Evolutionary conservation across 495 filamentous ascomycete species (phyloP).

Genomic region (Immersiella caudata): DNA sequence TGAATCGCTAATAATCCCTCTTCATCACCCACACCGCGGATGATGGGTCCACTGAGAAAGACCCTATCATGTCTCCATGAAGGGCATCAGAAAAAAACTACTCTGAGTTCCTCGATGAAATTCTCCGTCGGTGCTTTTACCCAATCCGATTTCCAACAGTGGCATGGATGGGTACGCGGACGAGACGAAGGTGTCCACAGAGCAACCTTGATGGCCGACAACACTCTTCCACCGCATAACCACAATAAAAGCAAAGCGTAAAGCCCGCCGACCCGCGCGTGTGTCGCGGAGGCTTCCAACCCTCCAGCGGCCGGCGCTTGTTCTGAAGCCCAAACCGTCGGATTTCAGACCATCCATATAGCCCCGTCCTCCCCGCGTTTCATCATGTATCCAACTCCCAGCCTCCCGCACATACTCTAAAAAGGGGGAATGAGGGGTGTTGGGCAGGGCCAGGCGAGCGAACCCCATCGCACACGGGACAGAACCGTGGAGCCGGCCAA

Average conservation of each 20-base stretch:
- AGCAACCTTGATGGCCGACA: neutral
- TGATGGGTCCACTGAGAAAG: neutral
- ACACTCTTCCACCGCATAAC: neutral
- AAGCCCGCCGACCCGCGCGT: slow-evolving; percentile 10
- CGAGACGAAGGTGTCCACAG: neutral
- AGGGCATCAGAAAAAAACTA: too few relatives aligned
- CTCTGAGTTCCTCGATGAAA: too few relatives aligned
- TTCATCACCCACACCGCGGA: neutral
- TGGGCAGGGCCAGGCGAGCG: neutral
- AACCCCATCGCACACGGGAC: neutral
- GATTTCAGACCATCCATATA: slow-evolving; percentile 16
- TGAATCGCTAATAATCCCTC: neutral
- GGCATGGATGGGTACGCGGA: too few relatives aligned
- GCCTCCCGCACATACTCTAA: neutral
- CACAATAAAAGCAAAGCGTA: neutral
- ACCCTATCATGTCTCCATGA: neutral
- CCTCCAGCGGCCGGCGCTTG: neutral
- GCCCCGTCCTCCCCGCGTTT: slow-evolving; percentile 17
- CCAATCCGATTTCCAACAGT: too few relatives aligned
- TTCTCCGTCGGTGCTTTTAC: too few relatives aligned
- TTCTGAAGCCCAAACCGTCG: slow-evolving; percentile 20
- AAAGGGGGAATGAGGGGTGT: neutral
- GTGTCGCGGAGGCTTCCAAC: neutral
- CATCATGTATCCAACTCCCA: slow-evolving; percentile 12
- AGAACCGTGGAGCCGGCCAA: neutral